These are phyloP conservation scores for Fusarium tricinctum DNA, from an alignment of 2,329 filamentous ascomycete genomes.

Conservation along the genomic window DNA sequence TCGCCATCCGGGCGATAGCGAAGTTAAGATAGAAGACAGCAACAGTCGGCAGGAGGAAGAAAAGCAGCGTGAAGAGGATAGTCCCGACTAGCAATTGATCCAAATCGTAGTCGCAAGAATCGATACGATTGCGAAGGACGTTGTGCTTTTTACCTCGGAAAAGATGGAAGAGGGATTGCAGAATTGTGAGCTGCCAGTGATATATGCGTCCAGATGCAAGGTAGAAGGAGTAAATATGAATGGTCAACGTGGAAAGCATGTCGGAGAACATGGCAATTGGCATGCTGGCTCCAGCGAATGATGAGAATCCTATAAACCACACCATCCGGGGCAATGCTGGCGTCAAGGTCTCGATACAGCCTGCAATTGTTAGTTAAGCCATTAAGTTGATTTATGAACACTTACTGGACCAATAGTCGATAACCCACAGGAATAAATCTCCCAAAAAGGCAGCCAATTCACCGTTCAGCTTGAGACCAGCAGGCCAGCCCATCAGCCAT, in stretches of 20 bases:
- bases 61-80: conserved; percentile 94
- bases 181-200: conserved; percentile 97
- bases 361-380: conserved; percentile 57
- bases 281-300: conserved; percentile 96
- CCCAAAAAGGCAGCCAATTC: conserved; percentile 95
- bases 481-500: conserved; percentile 97
- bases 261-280: conserved; percentile 97
- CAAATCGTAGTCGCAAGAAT: conserved; percentile 98
- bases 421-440: conserved; percentile 97
- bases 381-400: conserved; percentile 24
- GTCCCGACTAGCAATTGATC: conserved; percentile 97
- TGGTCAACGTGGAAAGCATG: conserved; percentile 87
- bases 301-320: conserved; percentile 92
- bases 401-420: conserved; percentile 94
- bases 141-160: conserved; percentile 99
- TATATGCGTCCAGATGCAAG: conserved; percentile 96
- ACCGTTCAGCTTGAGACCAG: conserved; percentile 93
- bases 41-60: conserved; percentile 94
- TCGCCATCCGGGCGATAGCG: conserved; percentile 92
- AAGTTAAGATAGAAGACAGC: conserved; percentile 98
- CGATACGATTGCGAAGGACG: conserved; percentile 94
- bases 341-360: conserved; percentile 81
- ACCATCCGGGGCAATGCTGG: conserved; percentile 89
- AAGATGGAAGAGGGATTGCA: conserved; percentile 97
- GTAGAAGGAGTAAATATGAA: conserved; percentile 99